Evolutionary conservation across 257 asterid species (phyloP).

Genomic region (Solanum pimpinellifolium): DNA sequence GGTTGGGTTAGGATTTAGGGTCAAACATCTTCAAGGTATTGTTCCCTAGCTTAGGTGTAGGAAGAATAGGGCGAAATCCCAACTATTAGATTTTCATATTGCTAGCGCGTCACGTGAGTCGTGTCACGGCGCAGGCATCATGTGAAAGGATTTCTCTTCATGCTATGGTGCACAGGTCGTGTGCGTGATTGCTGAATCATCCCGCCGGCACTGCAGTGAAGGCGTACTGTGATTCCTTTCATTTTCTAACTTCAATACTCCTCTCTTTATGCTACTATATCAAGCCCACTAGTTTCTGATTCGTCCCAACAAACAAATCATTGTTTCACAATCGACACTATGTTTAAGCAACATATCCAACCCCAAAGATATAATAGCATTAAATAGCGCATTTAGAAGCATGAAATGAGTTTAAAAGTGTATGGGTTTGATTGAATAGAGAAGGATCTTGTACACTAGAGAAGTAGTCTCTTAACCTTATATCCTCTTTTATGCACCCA

Average conservation of each 20-base stretch:
- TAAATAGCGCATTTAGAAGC: background rate
- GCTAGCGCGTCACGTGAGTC: background rate
- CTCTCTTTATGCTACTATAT: background rate
- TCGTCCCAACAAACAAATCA: background rate
- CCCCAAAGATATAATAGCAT: background rate
- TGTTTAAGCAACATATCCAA: background rate
- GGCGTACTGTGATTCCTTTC: background rate
- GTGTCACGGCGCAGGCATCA: background rate
- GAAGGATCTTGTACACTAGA: background rate
- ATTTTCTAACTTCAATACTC: background rate
- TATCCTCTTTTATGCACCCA: background rate
- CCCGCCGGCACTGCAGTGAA: background rate
- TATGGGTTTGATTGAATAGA: background rate
- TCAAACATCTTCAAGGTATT: background rate
- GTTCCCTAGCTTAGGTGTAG: background rate
- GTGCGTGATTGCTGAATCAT: background rate
- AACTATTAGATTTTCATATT: background rate
- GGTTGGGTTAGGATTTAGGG: background rate
- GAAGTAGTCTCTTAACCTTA: background rate
- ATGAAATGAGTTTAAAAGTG: background rate
- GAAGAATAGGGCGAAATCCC: background rate
- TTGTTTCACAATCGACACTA: background rate
- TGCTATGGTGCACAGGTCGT: background rate
- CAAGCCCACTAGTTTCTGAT: background rate
- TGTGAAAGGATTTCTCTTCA: background rate